Evolutionary conservation across 148 eudicot species (phyloP), one percentile per base, ranked within the genome.

Genomic region (Chenopodium quinoa): DNA sequence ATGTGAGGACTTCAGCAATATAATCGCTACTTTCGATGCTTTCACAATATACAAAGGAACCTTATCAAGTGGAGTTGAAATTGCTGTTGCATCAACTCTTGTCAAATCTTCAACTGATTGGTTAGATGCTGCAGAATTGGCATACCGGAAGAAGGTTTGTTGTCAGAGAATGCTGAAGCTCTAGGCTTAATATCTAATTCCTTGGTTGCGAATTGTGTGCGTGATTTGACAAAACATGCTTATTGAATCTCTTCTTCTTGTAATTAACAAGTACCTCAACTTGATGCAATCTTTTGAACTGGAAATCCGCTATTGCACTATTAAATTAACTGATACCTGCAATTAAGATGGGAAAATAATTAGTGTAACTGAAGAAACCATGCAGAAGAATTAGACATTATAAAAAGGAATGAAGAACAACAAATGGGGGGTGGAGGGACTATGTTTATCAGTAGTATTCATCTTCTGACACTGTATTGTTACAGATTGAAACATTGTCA

Each of bases 1-100:
- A n/a, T 96, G 98, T 69, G 99, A 96, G 86, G 99, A 96, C 87
- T 96, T 96, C 88, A 94, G 99, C 93, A 96, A 96, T 85, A 96
- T 96, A n/a, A 88, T 92, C 25, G 87, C 85, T 34, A 83, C 88
- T 13, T 54, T 77, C 27, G 97, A 90, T 79, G 88, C 87, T 44
- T 87, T 83, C 83, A 91, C 88, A 2, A 47, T 96, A 27, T 96
- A 96, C 88, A 96, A 96, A 72, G 99, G 99, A 82, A 96, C 94
- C 60, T 83, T 96, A 68, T 96, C 99, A 76, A 94, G 95, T 84
- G 99, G 99, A 82, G 98, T 94, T 73, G 99, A 96, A 84, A 94
- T 96, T 66, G 89, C 89, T 65, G 98, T 96, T 86, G 89, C 78
- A 63, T 94, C 99, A 64, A 91, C 94, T 20, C 77, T 82, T 7